phyloP scores from a whole-genome alignment of 345 rosid genomes.

The Eucalyptus decipiens region DNA sequence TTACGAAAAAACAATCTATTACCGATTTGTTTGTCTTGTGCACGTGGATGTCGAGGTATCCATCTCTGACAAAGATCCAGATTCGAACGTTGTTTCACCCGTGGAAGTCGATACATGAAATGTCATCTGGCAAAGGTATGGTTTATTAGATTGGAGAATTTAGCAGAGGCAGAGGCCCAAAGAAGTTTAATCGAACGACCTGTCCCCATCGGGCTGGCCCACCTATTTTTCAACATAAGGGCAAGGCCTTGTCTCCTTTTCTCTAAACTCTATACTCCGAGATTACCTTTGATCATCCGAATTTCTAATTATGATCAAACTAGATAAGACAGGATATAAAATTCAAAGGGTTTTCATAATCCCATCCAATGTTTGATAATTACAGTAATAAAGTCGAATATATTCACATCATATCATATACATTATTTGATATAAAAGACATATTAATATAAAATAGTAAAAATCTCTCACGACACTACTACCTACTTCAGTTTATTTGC shows the following conservation, averaged over 20 bases:
- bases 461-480: too few species aligned
- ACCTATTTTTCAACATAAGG: too few species aligned
- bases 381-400: rapidly evolving
- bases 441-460: too few species aligned
- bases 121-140: background rate
- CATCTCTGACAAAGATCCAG: background rate
- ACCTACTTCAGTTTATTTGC: rapidly evolving
- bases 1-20: background rate
- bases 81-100: background rate
- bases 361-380: rapidly evolving
- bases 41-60: rapidly evolving
- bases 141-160: too few species aligned
- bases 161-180: background rate
- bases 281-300: too few species aligned
- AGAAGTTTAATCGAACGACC: background rate
- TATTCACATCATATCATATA: rapidly evolving
- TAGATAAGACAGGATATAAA: rapidly evolving
- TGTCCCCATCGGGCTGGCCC: too few species aligned
- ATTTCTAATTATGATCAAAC: rapidly evolving
- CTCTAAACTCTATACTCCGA: too few species aligned
- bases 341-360: rapidly evolving
- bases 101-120: background rate
- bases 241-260: too few species aligned
- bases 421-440: too few species aligned
- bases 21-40: background rate